These are phyloP conservation scores for Debaryomyces prosopidis DNA, from an alignment of 805 yeast genomes.

Conservation along the genomic window DNA sequence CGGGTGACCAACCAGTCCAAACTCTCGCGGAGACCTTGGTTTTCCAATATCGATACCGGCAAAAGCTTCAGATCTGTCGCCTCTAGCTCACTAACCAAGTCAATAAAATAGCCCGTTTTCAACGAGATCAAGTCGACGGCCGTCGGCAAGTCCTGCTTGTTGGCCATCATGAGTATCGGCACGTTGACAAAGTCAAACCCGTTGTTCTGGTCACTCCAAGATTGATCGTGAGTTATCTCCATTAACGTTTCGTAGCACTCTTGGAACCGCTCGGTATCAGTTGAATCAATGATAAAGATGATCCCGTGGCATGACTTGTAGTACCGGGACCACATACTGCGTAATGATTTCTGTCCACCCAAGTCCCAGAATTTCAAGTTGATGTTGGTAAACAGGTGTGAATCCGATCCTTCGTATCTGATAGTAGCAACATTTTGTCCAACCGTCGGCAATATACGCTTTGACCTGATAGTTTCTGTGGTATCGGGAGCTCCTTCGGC, in stretches of 20 bases:
- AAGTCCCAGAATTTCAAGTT: slow-evolving; percentile 90
- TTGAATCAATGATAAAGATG: slow-evolving; percentile 88
- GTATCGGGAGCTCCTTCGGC: slow-evolving; percentile 14
- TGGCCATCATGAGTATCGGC: slow-evolving; percentile 92
- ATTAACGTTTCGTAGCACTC: slow-evolving; percentile 74
- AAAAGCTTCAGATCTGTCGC: slow-evolving; percentile 90
- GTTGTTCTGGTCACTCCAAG: slow-evolving; percentile 36
- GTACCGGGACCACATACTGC: slow-evolving; percentile 86
- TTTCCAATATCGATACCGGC: slow-evolving; percentile 83
- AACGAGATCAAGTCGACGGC: slow-evolving; percentile 52
- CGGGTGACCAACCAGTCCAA: slow-evolving; percentile 85
- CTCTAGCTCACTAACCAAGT: slow-evolving; percentile 75
- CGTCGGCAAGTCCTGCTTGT: slow-evolving; percentile 77
- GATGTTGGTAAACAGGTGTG: slow-evolving; percentile 40
- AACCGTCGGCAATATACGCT: slow-evolving; percentile 84
- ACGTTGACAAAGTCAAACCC: slow-evolving; percentile 50
- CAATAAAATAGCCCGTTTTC: slow-evolving; percentile 81
- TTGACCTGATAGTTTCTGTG: slow-evolving; percentile 35
- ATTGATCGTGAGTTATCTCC: slow-evolving; percentile 42
- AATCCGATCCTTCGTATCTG: slow-evolving; percentile 36
- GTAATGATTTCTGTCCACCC: slow-evolving; percentile 88
- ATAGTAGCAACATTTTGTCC: slow-evolving; percentile 77
- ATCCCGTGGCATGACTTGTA: slow-evolving; percentile 87
- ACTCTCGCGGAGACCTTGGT: slow-evolving; percentile 83
- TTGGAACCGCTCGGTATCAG: slow-evolving; percentile 77